Conservation (phyloP, 208 protist species). For the Leptomonas seymouri region DNA sequence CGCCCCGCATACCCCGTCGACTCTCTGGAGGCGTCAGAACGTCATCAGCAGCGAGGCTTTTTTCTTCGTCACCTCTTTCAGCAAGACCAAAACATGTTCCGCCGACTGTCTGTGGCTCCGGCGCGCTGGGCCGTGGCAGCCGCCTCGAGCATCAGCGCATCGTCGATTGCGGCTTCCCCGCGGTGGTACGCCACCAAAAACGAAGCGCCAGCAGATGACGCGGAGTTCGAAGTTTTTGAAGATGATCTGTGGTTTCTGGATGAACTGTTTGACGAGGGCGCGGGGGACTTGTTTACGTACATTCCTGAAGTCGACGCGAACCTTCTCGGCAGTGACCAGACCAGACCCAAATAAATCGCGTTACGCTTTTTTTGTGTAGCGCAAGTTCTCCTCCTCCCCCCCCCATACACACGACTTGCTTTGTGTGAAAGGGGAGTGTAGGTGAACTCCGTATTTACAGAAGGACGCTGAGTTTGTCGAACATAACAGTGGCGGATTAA, state of each 20-base stretch:
- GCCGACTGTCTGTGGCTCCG: slow-evolving; percentile 8
- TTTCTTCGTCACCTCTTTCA: background rate
- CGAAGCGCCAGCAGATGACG: slow-evolving; percentile 34
- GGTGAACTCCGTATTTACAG: no score
- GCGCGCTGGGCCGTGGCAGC: slow-evolving; percentile 7
- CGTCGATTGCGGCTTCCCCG: background rate
- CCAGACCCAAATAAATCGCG: background rate
- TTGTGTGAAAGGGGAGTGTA: background rate
- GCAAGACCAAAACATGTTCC: slow-evolving; percentile 1
- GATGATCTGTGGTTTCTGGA: slow-evolving; percentile 84
- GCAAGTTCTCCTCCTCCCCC: background rate
- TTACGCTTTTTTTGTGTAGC: background rate
- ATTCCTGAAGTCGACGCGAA: slow-evolving; percentile 65
- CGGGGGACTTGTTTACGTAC: slow-evolving; percentile 62
- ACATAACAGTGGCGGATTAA: no score
- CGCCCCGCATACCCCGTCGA: no score
- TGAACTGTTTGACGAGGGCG: slow-evolving; percentile 69
- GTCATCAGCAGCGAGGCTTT: no score
- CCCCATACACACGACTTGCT: background rate
- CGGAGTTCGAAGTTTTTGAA: slow-evolving; percentile 69
- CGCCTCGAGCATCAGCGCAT: slow-evolving; percentile 13
- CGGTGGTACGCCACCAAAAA: slow-evolving; percentile 22
- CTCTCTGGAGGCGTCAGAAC: no score
- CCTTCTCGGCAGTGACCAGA: slow-evolving; percentile 33
- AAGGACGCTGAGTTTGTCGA: no score